Percentiles rank a stretch among this genome's conserved stretches.
Conservation (phyloP, 495 filamentous ascomycete genomes). For the Pyronema omphalodes region DNA sequence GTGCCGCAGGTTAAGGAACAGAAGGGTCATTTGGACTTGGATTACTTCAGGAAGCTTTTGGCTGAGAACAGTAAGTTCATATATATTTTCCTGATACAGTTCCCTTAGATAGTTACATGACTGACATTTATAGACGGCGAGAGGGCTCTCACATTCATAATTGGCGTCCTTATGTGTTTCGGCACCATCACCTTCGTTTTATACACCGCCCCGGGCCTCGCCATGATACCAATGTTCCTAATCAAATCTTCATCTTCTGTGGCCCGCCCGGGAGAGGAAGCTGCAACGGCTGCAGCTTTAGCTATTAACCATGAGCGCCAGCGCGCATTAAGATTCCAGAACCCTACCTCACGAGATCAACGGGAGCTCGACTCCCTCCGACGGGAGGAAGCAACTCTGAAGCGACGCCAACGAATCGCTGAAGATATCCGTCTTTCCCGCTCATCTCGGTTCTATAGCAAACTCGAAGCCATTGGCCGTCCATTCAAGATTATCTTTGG, state of each 20-base stretch:
- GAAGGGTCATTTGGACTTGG: conserved; percentile 50
- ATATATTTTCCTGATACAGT: conserved; percentile 1
- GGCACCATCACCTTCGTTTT: conserved; percentile 70
- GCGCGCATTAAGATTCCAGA: conserved; percentile 69
- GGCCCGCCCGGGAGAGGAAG: conserved; percentile 54
- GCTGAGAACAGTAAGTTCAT: conserved; percentile 51
- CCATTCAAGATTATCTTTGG: conserved; percentile 78
- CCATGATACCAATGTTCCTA: conserved; percentile 68
- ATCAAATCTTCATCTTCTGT: conserved; percentile 78
- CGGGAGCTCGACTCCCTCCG: conserved; percentile 72
- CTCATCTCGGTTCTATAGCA: conserved; percentile 54
- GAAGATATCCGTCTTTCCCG: conserved; percentile 49
- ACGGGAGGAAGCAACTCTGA: conserved; percentile 78
- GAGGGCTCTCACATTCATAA: conserved; percentile 70
- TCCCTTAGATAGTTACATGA: not conserved
- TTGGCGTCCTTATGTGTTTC: conserved; percentile 68
- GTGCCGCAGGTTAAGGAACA: conserved; percentile 51
- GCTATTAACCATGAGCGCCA: conserved; percentile 80
- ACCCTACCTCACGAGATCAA: conserved; percentile 53
- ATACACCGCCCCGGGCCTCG: conserved; percentile 78
- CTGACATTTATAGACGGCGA: conserved; percentile 45
- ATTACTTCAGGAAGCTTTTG: conserved; percentile 77
- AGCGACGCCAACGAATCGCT: conserved; percentile 71
- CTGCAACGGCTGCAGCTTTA: conserved; percentile 57
- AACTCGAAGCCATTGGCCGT: conserved; percentile 53